phyloP scores from a whole-genome alignment of 192 early-diverging fungal genomes.

The Piromyces finnis region DNA sequence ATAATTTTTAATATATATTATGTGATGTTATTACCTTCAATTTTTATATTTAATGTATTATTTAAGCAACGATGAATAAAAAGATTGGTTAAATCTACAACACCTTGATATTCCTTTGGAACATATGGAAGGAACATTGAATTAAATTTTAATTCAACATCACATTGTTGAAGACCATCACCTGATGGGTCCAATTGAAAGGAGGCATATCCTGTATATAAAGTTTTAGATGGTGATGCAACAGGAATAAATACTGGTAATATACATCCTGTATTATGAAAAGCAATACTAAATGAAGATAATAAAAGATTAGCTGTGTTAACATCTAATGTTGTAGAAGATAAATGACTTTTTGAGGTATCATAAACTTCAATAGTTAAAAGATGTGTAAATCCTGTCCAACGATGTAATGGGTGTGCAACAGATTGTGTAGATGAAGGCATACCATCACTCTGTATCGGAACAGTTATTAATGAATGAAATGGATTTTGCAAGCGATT shows the following conservation, averaged over 20 bases:
- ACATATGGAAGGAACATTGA: background rate
- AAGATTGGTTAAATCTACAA: background rate
- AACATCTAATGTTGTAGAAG: background rate
- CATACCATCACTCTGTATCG: background rate
- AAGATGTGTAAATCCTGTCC: background rate
- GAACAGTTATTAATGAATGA: background rate
- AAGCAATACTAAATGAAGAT: background rate
- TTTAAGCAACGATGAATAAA: background rate
- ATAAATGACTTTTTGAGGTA: background rate
- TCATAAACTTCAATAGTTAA: background rate
- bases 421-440: background rate
- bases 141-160: background rate
- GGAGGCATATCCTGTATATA: background rate
- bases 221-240: background rate
- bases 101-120: background rate
- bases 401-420: background rate
- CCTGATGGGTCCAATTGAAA: background rate
- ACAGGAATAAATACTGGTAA: background rate
- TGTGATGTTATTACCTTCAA: background rate
- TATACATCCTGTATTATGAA: background rate
- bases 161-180: background rate
- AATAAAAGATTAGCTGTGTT: background rate
- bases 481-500: background rate
- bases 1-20: background rate
- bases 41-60: background rate